These are phyloP conservation scores for Thielaviopsis cerberus DNA, from an alignment of 2,329 filamentous ascomycete genomes.

Conservation along the genomic window DNA sequence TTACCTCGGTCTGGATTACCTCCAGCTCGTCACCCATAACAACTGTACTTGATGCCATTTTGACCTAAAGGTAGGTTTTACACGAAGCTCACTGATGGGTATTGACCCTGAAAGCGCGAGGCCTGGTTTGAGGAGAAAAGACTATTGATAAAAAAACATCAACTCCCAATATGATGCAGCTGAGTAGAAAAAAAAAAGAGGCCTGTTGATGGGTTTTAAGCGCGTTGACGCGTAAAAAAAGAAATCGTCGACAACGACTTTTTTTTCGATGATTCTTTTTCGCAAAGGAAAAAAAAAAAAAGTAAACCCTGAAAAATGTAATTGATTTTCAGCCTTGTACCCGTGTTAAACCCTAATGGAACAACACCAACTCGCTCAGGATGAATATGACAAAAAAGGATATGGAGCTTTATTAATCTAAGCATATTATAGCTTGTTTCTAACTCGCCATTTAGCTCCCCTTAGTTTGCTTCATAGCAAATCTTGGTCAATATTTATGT, in stretches of 20 bases:
- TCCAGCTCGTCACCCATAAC: slow-evolving; percentile 45
- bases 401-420: no score
- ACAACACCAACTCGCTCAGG: no score
- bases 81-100: neutral
- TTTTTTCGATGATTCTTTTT: neutral
- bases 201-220: slow-evolving; percentile 6
- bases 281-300: neutral
- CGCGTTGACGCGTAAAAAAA: slow-evolving; percentile 13
- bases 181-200: slow-evolving; percentile 3
- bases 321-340: neutral
- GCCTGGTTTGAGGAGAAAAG: neutral
- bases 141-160: neutral
- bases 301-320: neutral
- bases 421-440: no score
- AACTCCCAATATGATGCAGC: neutral
- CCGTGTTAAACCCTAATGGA: neutral
- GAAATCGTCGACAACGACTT: no score
- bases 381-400: no score
- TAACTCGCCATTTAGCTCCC: no score
- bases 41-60: slow-evolving; percentile 9
- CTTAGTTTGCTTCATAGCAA: no score
- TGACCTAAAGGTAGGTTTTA: neutral
- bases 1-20: slow-evolving; percentile 67
- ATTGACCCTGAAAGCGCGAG: neutral
- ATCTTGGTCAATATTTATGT: no score